Percentiles rank a stretch among this genome's conserved stretches.
These are phyloP conservation scores for Marasmius tenuissimus DNA, from an alignment of 1,284 basidiomycete genomes.

Conservation along the genomic window DNA sequence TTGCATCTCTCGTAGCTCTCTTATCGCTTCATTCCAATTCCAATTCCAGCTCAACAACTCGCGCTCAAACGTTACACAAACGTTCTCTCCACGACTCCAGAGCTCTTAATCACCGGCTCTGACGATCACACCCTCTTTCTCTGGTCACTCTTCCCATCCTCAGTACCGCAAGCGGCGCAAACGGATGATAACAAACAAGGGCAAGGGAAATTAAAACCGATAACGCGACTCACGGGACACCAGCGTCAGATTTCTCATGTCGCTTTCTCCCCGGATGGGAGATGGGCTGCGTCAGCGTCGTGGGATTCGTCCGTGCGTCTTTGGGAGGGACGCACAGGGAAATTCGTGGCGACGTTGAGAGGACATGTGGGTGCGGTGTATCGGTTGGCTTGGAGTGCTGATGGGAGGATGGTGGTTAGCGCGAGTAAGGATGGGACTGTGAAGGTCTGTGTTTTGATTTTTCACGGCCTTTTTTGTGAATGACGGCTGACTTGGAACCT, in stretches of 20 bases:
- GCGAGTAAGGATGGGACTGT: constrained; percentile 96
- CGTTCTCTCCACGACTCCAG: constrained; percentile 68
- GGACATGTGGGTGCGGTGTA: constrained; percentile 97
- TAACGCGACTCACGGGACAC: constrained; percentile 90
- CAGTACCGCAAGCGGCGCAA: constrained; percentile 32
- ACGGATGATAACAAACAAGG: constrained; percentile 7
- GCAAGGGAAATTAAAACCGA: constrained; percentile 74
- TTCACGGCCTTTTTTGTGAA: neutral
- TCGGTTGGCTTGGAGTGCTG: constrained; percentile 92
- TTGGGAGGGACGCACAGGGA: constrained; percentile 94
- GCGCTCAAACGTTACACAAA: constrained; percentile 77
- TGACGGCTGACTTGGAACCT: neutral
- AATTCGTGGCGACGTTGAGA: constrained; percentile 87
- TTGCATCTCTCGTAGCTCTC: neutral
- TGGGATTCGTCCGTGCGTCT: constrained; percentile 93
- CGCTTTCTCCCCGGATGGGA: constrained; percentile 92
- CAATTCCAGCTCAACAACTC: constrained; percentile 63
- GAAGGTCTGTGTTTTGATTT: constrained; percentile 59
- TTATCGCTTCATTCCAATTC: neutral
- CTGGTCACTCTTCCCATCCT: constrained; percentile 75
- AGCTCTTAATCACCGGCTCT: constrained; percentile 90
- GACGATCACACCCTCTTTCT: constrained; percentile 95
- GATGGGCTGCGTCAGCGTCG: constrained; percentile 87
- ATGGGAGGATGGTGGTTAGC: constrained; percentile 88
- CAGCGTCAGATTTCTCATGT: constrained; percentile 97